Evolutionary conservation across 2,329 filamentous ascomycete genomes (phyloP).

Genomic region (Xylariaceae sp.): DNA sequence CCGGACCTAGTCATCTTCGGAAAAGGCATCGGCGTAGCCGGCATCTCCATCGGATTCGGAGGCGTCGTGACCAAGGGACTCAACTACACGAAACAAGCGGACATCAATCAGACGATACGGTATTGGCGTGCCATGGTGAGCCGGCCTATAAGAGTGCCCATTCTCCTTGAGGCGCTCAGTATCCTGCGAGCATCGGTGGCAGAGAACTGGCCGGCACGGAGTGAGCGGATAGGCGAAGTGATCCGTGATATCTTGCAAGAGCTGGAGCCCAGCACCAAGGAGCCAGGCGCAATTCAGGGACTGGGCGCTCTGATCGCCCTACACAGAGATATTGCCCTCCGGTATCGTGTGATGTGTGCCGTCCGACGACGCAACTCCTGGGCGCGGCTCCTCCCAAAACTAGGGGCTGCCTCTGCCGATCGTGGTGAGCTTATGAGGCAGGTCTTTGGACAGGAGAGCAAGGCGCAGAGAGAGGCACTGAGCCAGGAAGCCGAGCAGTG

Average conservation of each 20-base stretch:
- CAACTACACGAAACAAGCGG: conserved; percentile 14
- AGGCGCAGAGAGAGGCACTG: conserved; percentile 10
- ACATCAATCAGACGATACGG: conserved; percentile 18
- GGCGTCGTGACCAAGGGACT: conserved; percentile 16
- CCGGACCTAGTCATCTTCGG: conserved; percentile 26
- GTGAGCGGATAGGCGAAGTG: conserved; percentile 16
- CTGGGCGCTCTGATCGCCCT: conserved; percentile 15
- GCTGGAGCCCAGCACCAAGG: conserved; percentile 13
- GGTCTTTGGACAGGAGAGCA: conserved; percentile 18
- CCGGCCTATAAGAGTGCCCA: conserved; percentile 16
- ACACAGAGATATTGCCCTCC: conserved; percentile 14
- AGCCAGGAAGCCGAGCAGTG: conserved; percentile 11
- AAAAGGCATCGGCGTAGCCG: conserved; percentile 20
- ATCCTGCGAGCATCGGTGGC: conserved; percentile 15
- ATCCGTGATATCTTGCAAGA: conserved; percentile 15
- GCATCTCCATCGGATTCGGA: conserved; percentile 18
- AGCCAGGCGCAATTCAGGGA: conserved; percentile 13
- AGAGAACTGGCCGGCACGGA: conserved; percentile 17
- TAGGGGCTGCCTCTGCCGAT: conserved; percentile 12
- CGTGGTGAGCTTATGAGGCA: conserved; percentile 15
- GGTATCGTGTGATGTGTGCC: conserved; percentile 16
- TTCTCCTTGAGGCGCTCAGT: conserved; percentile 18
- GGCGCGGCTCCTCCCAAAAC: conserved; percentile 15
- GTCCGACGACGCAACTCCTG: conserved; percentile 18
- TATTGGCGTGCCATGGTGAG: conserved; percentile 20